Evolutionary conservation across 306 rosid species (phyloP).

Genomic region (Cajanus cajan): DNA sequence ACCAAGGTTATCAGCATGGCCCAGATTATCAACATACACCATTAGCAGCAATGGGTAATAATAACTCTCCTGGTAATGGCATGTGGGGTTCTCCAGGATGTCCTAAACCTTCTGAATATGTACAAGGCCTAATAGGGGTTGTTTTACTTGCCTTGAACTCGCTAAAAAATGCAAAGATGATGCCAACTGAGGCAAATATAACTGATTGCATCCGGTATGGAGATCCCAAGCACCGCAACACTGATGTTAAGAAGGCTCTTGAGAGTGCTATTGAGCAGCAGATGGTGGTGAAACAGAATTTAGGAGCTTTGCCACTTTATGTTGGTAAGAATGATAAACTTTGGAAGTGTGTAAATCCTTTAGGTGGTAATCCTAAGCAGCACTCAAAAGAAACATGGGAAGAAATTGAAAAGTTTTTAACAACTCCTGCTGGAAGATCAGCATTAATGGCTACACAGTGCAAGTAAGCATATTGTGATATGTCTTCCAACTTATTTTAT

Average conservation of each 20-base stretch:
- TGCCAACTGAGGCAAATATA: slow-evolving; percentile 86
- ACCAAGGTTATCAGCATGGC: slow-evolving; percentile 48
- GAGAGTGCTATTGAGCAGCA: slow-evolving; percentile 74
- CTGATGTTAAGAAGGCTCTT: slow-evolving; percentile 83
- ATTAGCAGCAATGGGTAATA: slow-evolving; percentile 35
- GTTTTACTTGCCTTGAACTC: slow-evolving; percentile 78
- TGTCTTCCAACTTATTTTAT: background rate
- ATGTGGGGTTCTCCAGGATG: slow-evolving; percentile 74
- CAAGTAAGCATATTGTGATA: slow-evolving; percentile 51
- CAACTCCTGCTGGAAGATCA: slow-evolving; percentile 63
- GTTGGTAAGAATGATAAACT: slow-evolving; percentile 74
- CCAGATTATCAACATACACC: slow-evolving; percentile 43
- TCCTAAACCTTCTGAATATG: slow-evolving; percentile 71
- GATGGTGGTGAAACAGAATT: slow-evolving; percentile 80
- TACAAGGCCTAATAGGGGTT: slow-evolving; percentile 84
- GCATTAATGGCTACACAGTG: slow-evolving; percentile 66
- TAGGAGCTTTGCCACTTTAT: slow-evolving; percentile 69
- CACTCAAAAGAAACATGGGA: slow-evolving; percentile 65
- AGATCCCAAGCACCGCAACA: slow-evolving; percentile 71
- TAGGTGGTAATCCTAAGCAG: slow-evolving; percentile 60
- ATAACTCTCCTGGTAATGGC: slow-evolving; percentile 51
- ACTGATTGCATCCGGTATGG: slow-evolving; percentile 78
- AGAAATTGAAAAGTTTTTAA: slow-evolving; percentile 50
- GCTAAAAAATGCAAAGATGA: slow-evolving; percentile 67
- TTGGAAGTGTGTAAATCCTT: slow-evolving; percentile 78